phyloP scores from a whole-genome alignment of 129 eudicot species.

The Smallanthus sonchifolius region DNA sequence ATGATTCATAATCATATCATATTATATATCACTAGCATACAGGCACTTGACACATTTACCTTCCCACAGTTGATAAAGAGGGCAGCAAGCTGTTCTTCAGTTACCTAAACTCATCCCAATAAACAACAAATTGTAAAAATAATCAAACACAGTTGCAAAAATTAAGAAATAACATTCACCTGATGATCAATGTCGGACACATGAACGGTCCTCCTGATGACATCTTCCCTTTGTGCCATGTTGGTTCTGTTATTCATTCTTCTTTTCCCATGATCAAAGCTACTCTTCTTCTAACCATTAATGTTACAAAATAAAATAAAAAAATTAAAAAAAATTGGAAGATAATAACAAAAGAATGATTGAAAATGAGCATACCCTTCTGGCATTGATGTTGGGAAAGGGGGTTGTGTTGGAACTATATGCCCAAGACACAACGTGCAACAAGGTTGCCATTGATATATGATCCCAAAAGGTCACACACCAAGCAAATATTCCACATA shows the following conservation, averaged over 20 bases:
- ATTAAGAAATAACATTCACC: slow-evolving; percentile 28
- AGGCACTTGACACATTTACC: slow-evolving; percentile 41
- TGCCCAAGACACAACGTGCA: no score
- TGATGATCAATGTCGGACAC: slow-evolving; percentile 91
- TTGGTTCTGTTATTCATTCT: slow-evolving; percentile 67
- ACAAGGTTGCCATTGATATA: no score
- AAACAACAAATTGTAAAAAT: background rate
- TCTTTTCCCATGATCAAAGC: slow-evolving; percentile 50
- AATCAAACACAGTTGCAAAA: background rate
- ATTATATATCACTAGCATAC: background rate
- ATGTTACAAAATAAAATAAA: slow-evolving; percentile 5
- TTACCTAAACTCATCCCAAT: slow-evolving; percentile 48
- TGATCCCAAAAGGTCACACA: no score
- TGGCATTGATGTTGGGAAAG: slow-evolving; percentile 41
- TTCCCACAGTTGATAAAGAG: slow-evolving; percentile 85
- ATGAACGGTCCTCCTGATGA: slow-evolving; percentile 75
- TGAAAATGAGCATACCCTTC: slow-evolving; percentile 34
- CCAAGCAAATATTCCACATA: no score
- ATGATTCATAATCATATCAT: background rate
- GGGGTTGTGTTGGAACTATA: no score
- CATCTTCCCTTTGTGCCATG: slow-evolving; percentile 78
- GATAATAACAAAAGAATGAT: background rate
- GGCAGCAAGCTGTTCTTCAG: slow-evolving; percentile 94
- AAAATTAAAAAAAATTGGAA: background rate
- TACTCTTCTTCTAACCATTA: slow-evolving; percentile 57